Evolutionary conservation across 2,329 filamentous ascomycete genomes (phyloP).

Genomic region (Neurospora sp.): DNA sequence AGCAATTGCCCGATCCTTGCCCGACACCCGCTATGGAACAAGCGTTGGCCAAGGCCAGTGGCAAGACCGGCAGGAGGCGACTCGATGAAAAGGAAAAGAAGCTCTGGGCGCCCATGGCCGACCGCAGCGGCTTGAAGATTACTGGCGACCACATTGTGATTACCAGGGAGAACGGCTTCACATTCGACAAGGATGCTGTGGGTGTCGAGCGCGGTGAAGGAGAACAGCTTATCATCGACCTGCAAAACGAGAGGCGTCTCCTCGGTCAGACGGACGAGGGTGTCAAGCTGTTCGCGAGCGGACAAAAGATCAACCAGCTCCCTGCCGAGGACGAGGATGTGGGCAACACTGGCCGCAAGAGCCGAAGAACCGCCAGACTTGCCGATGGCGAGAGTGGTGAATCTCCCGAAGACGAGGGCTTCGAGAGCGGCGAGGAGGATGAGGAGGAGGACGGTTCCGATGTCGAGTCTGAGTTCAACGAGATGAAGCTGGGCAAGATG

Average conservation of each 20-base stretch:
- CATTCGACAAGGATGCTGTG: conserved; percentile 60
- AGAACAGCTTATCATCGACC: conserved; percentile 84
- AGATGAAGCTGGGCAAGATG: conserved; percentile 50
- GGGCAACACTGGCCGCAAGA: conserved; percentile 48
- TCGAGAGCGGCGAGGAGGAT: conserved; percentile 42
- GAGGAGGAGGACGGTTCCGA: conserved; percentile 38
- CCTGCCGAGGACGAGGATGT: conserved; percentile 39
- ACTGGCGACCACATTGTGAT: conserved; percentile 97
- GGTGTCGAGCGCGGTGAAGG: conserved; percentile 77
- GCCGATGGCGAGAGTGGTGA: conserved; percentile 48
- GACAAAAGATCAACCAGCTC: conserved; percentile 54
- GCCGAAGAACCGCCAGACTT: conserved; percentile 46
- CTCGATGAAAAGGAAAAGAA: conserved; percentile 96
- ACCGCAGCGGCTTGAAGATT: conserved; percentile 89
- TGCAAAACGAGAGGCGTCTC: conserved; percentile 74
- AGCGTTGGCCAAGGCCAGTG: conserved; percentile 71
- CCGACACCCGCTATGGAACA: conserved; percentile 89
- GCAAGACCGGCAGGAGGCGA: conserved; percentile 69
- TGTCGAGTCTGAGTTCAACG: conserved; percentile 47
- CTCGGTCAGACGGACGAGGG: conserved; percentile 76
- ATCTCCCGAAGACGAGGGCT: conserved; percentile 42
- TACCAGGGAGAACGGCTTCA: conserved; percentile 60
- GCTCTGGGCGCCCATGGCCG: conserved; percentile 94
- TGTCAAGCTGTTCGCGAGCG: conserved; percentile 76
- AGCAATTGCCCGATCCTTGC: conserved; percentile 85